phyloP scores from a whole-genome alignment of 495 filamentous ascomycete genomes.

The Extremus antarcticus region DNA sequence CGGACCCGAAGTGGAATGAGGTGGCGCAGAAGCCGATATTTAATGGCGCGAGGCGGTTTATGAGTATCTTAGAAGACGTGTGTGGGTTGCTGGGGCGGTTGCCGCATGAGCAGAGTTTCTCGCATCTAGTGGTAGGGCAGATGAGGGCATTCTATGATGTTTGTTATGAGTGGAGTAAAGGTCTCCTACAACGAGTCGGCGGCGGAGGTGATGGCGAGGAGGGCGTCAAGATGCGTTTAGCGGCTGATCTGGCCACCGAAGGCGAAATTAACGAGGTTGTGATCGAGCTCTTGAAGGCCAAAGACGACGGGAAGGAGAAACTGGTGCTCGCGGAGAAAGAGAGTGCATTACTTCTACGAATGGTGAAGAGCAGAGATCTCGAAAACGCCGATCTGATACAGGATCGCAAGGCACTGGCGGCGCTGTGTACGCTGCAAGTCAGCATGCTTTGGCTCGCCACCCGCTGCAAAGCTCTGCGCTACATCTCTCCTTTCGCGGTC shows the following conservation, averaged over 20 bases:
- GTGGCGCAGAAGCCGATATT: slow-evolving; percentile 77
- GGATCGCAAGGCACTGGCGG: slow-evolving; percentile 73
- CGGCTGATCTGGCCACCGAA: slow-evolving; percentile 58
- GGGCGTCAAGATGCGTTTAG: slow-evolving; percentile 46
- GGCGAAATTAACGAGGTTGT: slow-evolving; percentile 57
- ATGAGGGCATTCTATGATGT: slow-evolving; percentile 84
- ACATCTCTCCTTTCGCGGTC: slow-evolving; percentile 44
- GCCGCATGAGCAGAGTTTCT: slow-evolving; percentile 93
- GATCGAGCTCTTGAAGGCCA: slow-evolving; percentile 48
- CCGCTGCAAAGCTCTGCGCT: slow-evolving; percentile 63
- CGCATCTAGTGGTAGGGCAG: slow-evolving; percentile 76
- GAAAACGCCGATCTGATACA: slow-evolving; percentile 73
- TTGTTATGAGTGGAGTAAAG: slow-evolving; percentile 81
- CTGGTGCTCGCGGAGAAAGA: slow-evolving; percentile 43
- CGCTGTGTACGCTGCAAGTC: slow-evolving; percentile 78
- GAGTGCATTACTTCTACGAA: slow-evolving; percentile 52
- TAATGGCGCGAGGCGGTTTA: slow-evolving; percentile 84
- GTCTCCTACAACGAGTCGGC: slow-evolving; percentile 48
- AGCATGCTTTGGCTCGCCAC: slow-evolving; percentile 96
- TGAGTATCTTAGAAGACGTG: slow-evolving; percentile 73
- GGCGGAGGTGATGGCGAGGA: slow-evolving; percentile 25
- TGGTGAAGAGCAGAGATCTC: slow-evolving; percentile 52
- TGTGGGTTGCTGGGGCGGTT: slow-evolving; percentile 92
- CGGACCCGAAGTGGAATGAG: slow-evolving; percentile 70
- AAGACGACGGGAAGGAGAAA: slow-evolving; percentile 3